Evolutionary conservation across 208 protist genomes (phyloP), one percentile per base, ranked within the genome.

Genomic region (Pavlovales sp.): DNA sequence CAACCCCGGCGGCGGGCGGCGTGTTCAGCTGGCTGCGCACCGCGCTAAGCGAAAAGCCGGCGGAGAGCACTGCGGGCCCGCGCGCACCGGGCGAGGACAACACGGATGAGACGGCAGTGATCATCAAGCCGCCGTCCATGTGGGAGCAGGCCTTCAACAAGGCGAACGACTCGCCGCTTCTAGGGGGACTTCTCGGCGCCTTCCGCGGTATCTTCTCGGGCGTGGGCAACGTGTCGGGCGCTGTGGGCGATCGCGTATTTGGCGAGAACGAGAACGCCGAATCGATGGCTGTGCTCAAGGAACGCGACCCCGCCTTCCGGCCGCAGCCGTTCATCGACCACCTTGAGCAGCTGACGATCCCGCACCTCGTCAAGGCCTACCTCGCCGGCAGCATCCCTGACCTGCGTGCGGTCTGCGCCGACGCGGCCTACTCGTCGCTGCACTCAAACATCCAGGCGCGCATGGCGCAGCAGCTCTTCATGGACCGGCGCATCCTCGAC

Each of bases 181-280:
- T 71, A 10, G 57, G 57, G 22, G 57, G 57, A 2, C 18, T 71
- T 10, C 57, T 71, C 57, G 57, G 57, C 57, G 57, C 57, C 14
- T 71, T 71, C 57, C 57, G 57, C 57, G 57, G 57, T 2, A 10
- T 71, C 14, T 84, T 84, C 38, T 10, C 30, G 5, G 30, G 40
- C 5, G n/a, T 32, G 38, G 47, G 11, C 22, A 28, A 5, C 28
- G 79, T 66, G 39, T 37, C 57, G 39, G 26, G 32, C 44, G 22
- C 38, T 36, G 44, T 85, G 14, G 46, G 75, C 30, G 87, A 89
- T 39, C 76, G 87, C 32, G 42, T 89, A 0, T 85, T 89, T 28
- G 87, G 87, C 20, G 87, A 89, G 87, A 89, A 78, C 7, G 87
- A 89, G 87, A 79, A 79, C 20, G 78, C 87, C 10, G 40, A 84